Evolutionary conservation across 495 filamentous ascomycete genomes (phyloP).

Genomic region (Pseudevernia furfuracea): DNA sequence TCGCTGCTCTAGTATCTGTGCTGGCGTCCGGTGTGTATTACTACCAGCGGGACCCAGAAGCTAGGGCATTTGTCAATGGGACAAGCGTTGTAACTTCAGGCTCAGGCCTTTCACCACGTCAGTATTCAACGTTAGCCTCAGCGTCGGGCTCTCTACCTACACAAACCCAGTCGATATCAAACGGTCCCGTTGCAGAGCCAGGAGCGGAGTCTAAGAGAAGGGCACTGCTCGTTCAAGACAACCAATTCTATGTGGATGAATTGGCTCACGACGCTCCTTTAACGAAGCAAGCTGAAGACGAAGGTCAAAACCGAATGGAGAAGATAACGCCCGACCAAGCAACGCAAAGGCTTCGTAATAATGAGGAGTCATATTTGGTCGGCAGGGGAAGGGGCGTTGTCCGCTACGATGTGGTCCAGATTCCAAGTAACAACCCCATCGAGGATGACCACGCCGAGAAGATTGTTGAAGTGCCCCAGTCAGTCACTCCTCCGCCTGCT

Average conservation of each 20-base stretch:
- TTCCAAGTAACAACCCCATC: slow-evolving; percentile 94
- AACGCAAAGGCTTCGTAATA: slow-evolving; percentile 76
- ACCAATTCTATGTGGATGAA: slow-evolving; percentile 74
- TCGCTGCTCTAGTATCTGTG: slow-evolving; percentile 50
- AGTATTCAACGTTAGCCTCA: slow-evolving; percentile 19
- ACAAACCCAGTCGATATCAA: slow-evolving; percentile 7
- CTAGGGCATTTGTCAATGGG: slow-evolving; percentile 26
- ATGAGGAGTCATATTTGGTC: slow-evolving; percentile 85
- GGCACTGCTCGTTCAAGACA: slow-evolving; percentile 67
- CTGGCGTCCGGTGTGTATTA: slow-evolving; percentile 62
- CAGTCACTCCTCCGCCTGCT: slow-evolving; percentile 43
- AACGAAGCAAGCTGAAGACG: slow-evolving; percentile 74
- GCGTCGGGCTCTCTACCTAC: slow-evolving; percentile 6
- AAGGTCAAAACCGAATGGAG: slow-evolving; percentile 73
- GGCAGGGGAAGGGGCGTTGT: slow-evolving; percentile 86
- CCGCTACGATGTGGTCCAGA: slow-evolving; percentile 90
- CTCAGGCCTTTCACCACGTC: slow-evolving; percentile 27
- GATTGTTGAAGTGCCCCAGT: slow-evolving; percentile 77
- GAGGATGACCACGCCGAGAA: slow-evolving; percentile 98
- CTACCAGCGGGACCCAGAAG: slow-evolving; percentile 40
- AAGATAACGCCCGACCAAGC: slow-evolving; percentile 97
- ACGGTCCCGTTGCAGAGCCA: slow-evolving; percentile 24
- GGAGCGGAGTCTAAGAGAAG: slow-evolving; percentile 32
- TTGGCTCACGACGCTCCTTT: slow-evolving; percentile 75
- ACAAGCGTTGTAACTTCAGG: slow-evolving; percentile 27